Conservation (phyloP, 345 rosid genomes). For the Isatis tinctoria region DNA sequence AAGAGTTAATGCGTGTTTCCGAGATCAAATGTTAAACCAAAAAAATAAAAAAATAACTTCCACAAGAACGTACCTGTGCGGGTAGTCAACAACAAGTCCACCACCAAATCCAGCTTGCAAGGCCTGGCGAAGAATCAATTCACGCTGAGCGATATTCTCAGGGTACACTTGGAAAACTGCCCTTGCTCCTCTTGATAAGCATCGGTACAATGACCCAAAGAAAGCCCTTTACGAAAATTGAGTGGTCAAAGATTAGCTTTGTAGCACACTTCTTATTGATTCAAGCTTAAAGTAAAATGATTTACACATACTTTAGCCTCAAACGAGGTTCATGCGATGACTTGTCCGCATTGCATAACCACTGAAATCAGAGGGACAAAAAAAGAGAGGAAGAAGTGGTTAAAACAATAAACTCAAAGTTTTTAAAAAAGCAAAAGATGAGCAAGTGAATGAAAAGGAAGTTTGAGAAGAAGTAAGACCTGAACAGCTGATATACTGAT, state of each 20-base stretch:
- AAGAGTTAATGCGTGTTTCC: background rate
- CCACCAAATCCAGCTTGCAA: constrained; percentile 93
- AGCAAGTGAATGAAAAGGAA: background rate
- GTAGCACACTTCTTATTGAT: background rate
- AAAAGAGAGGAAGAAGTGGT: background rate
- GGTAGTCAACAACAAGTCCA: constrained; percentile 87
- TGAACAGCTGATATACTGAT: constrained; percentile 95
- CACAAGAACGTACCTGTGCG: constrained; percentile 62
- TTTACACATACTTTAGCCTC: constrained; percentile 68
- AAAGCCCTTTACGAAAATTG: constrained; percentile 50
- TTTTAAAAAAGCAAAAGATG: background rate
- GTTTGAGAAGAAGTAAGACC: constrained; percentile 36
- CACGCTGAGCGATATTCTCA: constrained; percentile 75
- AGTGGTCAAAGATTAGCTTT: constrained; percentile 3
- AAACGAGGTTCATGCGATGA: constrained; percentile 87
- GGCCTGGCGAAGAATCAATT: constrained; percentile 73
- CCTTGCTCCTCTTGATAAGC: constrained; percentile 87
- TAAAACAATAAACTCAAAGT: background rate
- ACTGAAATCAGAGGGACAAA: constrained; percentile 44
- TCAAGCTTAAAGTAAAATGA: background rate
- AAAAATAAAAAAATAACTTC: background rate
- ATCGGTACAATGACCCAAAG: constrained; percentile 77
- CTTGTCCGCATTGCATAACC: constrained; percentile 98
- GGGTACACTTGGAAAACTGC: constrained; percentile 93
- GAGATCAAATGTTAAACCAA: background rate